phyloP scores from a whole-genome alignment of 768 basidiomycete species.

The Pleurotus citrinopileatus region DNA sequence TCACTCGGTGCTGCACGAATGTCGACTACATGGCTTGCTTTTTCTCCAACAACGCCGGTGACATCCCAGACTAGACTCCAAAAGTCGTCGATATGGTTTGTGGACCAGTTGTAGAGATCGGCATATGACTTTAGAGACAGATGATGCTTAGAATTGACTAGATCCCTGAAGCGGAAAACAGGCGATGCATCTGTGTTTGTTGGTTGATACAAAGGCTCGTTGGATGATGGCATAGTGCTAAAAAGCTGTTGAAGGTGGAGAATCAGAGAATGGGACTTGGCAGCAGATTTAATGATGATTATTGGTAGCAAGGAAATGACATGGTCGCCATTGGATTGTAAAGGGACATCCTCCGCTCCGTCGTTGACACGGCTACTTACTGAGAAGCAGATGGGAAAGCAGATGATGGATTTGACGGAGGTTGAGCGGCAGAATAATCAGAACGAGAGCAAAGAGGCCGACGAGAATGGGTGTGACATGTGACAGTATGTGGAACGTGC shows the following conservation, averaged over 20 bases:
- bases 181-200: slow-evolving; percentile 37
- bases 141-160: slow-evolving; percentile 45
- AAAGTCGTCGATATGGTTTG: slow-evolving; percentile 54
- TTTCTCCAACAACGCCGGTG: slow-evolving; percentile 56
- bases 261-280: background rate
- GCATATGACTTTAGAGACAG: slow-evolving; percentile 50
- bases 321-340: too few relatives aligned
- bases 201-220: slow-evolving; percentile 41
- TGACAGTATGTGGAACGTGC: background rate
- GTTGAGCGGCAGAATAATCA: background rate
- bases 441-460: background rate
- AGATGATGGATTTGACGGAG: too few relatives aligned
- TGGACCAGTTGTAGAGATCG: slow-evolving; percentile 70
- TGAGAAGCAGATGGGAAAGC: too few relatives aligned
- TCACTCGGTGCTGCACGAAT: slow-evolving; percentile 44
- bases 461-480: background rate
- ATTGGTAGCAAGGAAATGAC: too few relatives aligned
- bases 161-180: slow-evolving; percentile 44
- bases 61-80: slow-evolving; percentile 77
- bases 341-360: too few relatives aligned
- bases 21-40: slow-evolving; percentile 62
- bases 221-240: background rate
- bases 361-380: too few relatives aligned
- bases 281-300: too few relatives aligned
- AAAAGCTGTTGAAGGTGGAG: background rate